Percentiles rank a stretch among this genome's conserved stretches.
phyloP scores from a whole-genome alignment of 2,329 filamentous ascomycete genomes.

The Dactylellina cionopaga region DNA sequence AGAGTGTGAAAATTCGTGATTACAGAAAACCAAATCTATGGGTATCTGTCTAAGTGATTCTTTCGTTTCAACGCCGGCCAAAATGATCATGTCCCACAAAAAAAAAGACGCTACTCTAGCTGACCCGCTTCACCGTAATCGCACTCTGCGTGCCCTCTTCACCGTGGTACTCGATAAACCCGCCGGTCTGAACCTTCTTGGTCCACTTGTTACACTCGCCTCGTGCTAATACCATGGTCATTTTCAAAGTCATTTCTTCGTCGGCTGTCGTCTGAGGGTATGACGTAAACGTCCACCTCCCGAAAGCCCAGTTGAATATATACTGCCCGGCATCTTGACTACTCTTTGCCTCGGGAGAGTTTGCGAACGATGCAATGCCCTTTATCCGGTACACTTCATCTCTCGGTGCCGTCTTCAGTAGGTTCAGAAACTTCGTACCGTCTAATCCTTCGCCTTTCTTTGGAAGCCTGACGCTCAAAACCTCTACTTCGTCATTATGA shows the following conservation, averaged over 20 bases:
- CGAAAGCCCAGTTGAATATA: conserved; percentile 98
- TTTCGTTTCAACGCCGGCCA: no score
- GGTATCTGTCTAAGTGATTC: no score
- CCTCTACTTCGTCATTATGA: conserved; percentile 56
- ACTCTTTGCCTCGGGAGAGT: conserved; percentile 59
- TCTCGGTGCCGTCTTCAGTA: conserved; percentile 80
- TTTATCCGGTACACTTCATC: conserved; percentile 98
- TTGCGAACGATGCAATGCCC: conserved; percentile 67
- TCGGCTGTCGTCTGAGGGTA: conserved; percentile 64
- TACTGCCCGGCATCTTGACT: conserved; percentile 67
- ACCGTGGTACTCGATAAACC: conserved; percentile 29
- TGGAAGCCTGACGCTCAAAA: conserved; percentile 55
- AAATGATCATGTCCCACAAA: no score
- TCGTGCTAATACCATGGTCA: conserved; percentile 74
- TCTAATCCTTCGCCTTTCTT: conserved; percentile 58
- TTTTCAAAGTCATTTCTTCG: conserved; percentile 73
- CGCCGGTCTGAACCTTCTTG: conserved; percentile 65
- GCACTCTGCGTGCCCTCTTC: background rate
- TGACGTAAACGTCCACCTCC: conserved; percentile 88
- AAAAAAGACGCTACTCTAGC: no score
- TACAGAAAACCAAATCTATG: no score
- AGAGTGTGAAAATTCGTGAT: no score
- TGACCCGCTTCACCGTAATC: conserved; percentile 28
- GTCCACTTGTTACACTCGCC: conserved; percentile 81
- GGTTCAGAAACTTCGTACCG: conserved; percentile 70